phyloP scores from a whole-genome alignment of 1,284 basidiomycete species.

The Melampsora abietis-canadensis region DNA sequence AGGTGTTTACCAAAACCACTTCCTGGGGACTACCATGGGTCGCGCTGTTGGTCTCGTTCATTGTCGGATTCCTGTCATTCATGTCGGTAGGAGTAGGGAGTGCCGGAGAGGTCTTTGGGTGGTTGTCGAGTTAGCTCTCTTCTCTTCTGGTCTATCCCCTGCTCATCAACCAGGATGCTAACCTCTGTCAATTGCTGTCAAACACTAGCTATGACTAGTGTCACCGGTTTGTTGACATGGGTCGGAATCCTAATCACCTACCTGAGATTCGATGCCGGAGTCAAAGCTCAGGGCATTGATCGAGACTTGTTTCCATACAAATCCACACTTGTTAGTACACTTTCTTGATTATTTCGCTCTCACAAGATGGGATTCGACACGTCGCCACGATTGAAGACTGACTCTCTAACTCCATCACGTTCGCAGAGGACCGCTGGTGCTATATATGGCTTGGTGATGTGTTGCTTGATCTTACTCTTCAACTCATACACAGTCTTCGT shows the following conservation, averaged over 20 bases:
- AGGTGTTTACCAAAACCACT: conserved; percentile 66
- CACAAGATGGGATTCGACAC: too few relatives aligned
- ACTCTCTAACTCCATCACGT: background rate
- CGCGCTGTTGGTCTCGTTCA: conserved; percentile 65
- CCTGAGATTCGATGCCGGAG: conserved; percentile 70
- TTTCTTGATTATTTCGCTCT: conserved; percentile 50
- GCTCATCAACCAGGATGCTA: conserved; percentile 23
- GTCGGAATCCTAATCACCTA: conserved; percentile 76
- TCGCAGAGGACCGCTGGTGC: conserved; percentile 56
- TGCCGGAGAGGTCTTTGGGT: conserved; percentile 68
- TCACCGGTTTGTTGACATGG: conserved; percentile 73
- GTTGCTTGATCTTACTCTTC: conserved; percentile 67
- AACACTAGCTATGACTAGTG: conserved; percentile 53
- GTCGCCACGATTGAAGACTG: background rate
- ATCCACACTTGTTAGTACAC: conserved; percentile 60
- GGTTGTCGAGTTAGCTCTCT: conserved; percentile 60
- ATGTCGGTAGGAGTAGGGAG: conserved; percentile 63
- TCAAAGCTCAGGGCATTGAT: conserved; percentile 70
- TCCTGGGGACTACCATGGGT: conserved; percentile 71
- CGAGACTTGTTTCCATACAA: conserved; percentile 66
- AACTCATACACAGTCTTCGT: conserved; percentile 53
- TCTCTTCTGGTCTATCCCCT: background rate
- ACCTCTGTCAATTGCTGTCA: conserved; percentile 31
- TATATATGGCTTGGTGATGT: conserved; percentile 63
- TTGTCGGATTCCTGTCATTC: conserved; percentile 69